Base-by-base conservation (phyloP, 495 filamentous ascomycete species). In the Neohortaea acidophila region DNA sequence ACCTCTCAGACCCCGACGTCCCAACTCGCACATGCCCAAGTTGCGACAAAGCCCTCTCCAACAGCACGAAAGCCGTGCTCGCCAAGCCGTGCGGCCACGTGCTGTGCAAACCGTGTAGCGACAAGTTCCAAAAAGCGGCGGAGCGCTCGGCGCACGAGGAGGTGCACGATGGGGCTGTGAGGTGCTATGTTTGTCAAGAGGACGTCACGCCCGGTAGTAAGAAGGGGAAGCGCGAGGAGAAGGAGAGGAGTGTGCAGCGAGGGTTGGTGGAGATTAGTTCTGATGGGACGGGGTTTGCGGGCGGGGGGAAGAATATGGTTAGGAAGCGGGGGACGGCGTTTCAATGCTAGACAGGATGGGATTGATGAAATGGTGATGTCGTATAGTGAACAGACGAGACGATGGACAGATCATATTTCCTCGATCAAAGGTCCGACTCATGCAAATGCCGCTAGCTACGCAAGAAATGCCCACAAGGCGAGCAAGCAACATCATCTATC, bases 1-100 rank as follows among this genome's bases (percentile, higher is more conserved):
- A 64, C 6, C 69, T 64, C 2, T 67, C 66, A 19, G 56, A 62
- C 7, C 45, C 62, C 7, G 12, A 12, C 25, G 36, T 2, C 7
- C 12, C 15, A 7, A 64, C 67, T 26, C 66, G 79, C 21, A 70
- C 82, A 39, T 97, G 89, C 59, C 89, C 89, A 0, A 79, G 79
- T 36, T 97, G 89, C 60, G 79, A 80, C 49, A 94, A 87, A 63
- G 74, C 60, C 0, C 62, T 97, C 19, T 77, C 67, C 46, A 96
- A 96, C 56, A 69, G 77, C 4, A 75, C 80, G 12, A 84, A 82
- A 54, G 87, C 84, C 7, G 75, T 81, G 59, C 63, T 97, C 9
- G 81, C 84, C 2, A 89, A 85, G 58, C 85, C 86, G 0, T 97
- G 89, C 53, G 89, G 89, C 0, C 89, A 97, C 51, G 84, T 96